Base-by-base conservation (phyloP, 768 basidiomycete genomes). In the Hemileccinum impolitum region DNA sequence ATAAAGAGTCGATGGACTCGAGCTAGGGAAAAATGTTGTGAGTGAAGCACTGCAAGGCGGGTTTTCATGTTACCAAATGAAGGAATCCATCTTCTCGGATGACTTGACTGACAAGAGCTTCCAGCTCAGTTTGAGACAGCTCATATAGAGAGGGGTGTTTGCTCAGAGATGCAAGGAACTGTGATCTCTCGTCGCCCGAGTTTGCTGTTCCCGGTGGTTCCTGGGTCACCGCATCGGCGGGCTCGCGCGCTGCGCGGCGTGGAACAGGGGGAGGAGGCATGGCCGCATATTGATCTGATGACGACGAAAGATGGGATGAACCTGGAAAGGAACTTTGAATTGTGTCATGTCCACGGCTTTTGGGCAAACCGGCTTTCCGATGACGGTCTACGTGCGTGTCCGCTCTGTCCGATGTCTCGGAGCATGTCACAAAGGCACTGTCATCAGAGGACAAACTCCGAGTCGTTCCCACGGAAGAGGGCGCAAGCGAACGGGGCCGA, bases 81-180 rank as follows among this genome's bases (percentile, higher is more conserved):
- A 75, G 67, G 60, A 96, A 92, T 7, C 90, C 82, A 45, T 93
- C 82, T 63, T 90, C 87, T 45, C 80, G 77, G 15, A 89, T 73
- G 19, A 88, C 75, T 23, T 81, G 75, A 11, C 75, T 73, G 15
- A 89, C 75, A 3, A 85, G 61, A 39, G 66, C 65, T 57, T 87
- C 84, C 12, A 90, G 74, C 7, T 76, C 72, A 11, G 64, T 48
- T 30, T 64, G 69, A 19, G 84, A 64, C 23, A 87, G 63, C 43
- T 76, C 66, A 54, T 86, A 84, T n/a, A 88, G 56, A 1, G 69
- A 67, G 0, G 77, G 70, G 17, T 68, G 57, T 31, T 80, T 72
- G 35, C 67, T 66, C 14, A 85, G 64, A 1, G 76, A 71, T 8
- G 71, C 38, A 51, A 72, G 57, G 47, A 78, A 19, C 39, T 64